Percentiles rank a stretch among this genome's conserved stretches.
phyloP scores from a whole-genome alignment of 2,329 filamentous ascomycete genomes.

The Monilinia fructigena region DNA sequence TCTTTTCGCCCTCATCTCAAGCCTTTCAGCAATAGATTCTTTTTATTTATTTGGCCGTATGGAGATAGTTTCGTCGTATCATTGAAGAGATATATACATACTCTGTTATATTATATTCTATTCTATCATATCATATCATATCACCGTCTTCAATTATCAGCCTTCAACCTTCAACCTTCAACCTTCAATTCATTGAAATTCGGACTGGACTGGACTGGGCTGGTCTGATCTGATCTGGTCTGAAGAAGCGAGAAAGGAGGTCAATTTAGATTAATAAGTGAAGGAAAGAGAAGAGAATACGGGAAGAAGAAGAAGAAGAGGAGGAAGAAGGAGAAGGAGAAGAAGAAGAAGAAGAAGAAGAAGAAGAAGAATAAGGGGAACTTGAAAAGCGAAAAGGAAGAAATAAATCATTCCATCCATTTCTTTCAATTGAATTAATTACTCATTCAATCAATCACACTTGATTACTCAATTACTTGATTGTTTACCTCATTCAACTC shows the following conservation, averaged over 20 bases:
- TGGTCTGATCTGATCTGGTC: constrained; percentile 5
- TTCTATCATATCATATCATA: no score
- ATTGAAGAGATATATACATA: no score
- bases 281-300: background rate
- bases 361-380: no score
- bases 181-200: background rate
- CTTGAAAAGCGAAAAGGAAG: no score
- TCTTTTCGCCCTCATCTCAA: constrained; percentile 1
- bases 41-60: background rate
- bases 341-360: no score
- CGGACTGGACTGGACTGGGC: background rate
- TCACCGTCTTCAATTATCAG: background rate
- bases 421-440: no score
- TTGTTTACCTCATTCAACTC: no score
- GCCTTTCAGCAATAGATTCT: background rate
- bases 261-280: background rate
- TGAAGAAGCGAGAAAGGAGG: constrained; percentile 1
- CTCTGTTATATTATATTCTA: no score
- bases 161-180: background rate
- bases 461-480: no score
- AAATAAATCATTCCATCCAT: no score
- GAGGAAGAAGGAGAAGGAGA: no score
- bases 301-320: background rate
- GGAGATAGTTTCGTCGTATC: background rate
- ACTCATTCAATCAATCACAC: no score